Percentiles rank a stretch among this genome's conserved stretches.
Evolutionary conservation across 2,329 filamentous ascomycete genomes (phyloP).

Genomic region (Pseudogymnoascus sp.): DNA sequence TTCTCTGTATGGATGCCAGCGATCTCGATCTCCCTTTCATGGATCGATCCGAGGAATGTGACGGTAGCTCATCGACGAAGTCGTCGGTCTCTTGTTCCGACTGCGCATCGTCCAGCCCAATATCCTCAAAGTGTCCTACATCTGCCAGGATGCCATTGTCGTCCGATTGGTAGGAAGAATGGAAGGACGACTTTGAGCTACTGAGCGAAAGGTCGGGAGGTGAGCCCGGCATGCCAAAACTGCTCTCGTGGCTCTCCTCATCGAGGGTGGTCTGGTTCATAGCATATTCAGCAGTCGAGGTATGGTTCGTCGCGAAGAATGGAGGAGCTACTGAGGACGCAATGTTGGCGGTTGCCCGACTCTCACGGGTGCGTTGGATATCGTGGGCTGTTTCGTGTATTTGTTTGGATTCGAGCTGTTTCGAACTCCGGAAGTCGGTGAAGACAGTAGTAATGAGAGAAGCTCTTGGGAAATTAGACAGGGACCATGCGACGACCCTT

Average conservation of each 20-base stretch:
- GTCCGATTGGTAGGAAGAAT: conserved; percentile 68
- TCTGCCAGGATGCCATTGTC: conserved; percentile 66
- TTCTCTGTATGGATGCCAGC: conserved; percentile 22
- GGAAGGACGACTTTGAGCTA: conserved; percentile 79
- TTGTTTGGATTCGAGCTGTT: not conserved
- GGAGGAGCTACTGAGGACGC: conserved; percentile 5
- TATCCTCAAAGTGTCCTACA: conserved; percentile 84
- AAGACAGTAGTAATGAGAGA: not conserved
- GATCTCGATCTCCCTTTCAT: conserved; percentile 3
- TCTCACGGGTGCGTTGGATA: conserved; percentile 1
- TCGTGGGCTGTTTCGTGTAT: not conserved
- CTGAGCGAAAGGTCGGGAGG: conserved; percentile 64
- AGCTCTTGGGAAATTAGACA: conserved; percentile 9
- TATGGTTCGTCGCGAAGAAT: not conserved
- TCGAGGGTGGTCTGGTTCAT: conserved; percentile 14
- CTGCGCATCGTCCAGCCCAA: conserved; percentile 65
- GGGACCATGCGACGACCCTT: conserved; percentile 4
- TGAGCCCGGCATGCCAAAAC: conserved; percentile 48
- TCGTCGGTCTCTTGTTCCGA: conserved; percentile 26
- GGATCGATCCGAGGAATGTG: not conserved
- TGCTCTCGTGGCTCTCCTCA: conserved; percentile 29
- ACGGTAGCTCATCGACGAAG: conserved; percentile 19
- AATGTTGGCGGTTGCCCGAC: conserved; percentile 11
- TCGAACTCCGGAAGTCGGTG: not conserved
- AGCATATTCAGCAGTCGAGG: conserved; percentile 5